Conservation (phyloP, 805 yeast genomes). For the Kluyveromyces dobzhanskii region DNA sequence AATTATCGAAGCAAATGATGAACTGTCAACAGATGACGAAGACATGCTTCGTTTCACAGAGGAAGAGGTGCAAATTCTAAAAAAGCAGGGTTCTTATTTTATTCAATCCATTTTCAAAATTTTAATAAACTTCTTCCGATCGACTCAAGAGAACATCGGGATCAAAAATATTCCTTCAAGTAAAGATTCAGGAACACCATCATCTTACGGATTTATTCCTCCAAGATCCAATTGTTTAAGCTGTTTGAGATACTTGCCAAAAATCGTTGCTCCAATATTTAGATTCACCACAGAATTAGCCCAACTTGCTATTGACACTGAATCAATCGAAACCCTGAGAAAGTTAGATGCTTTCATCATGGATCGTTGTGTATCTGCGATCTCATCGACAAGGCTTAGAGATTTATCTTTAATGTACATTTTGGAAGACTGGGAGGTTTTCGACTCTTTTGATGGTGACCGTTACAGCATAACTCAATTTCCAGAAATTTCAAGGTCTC, state of each 20-base stretch:
- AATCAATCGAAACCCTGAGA: constrained; percentile 31
- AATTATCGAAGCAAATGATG: constrained; percentile 21
- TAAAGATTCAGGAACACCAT: constrained; percentile 24
- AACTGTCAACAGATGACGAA: constrained; percentile 20
- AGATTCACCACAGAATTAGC: constrained; percentile 37
- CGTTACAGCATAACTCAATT: constrained; percentile 32
- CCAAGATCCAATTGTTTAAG: constrained; percentile 57
- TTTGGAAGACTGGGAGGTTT: constrained; percentile 34
- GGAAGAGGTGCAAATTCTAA: constrained; percentile 38
- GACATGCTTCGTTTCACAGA: constrained; percentile 34
- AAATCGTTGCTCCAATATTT: constrained; percentile 37
- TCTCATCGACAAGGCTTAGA: constrained; percentile 43
- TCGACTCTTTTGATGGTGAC: constrained; percentile 17
- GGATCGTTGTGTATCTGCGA: constrained; percentile 38
- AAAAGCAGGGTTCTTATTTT: constrained; percentile 33
- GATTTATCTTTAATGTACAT: constrained; percentile 37
- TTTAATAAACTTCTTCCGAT: constrained; percentile 26
- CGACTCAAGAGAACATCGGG: constrained; percentile 22
- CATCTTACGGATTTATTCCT: constrained; percentile 50
- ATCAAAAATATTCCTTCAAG: constrained; percentile 5
- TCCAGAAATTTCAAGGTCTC: constrained; percentile 29
- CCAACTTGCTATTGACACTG: constrained; percentile 34
- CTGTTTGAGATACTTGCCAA: constrained; percentile 43
- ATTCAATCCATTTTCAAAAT: constrained; percentile 28
- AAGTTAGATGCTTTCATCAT: constrained; percentile 31